phyloP scores from a whole-genome alignment of 2,329 filamentous ascomycete species.

The Trichoderma afroharzianum region DNA sequence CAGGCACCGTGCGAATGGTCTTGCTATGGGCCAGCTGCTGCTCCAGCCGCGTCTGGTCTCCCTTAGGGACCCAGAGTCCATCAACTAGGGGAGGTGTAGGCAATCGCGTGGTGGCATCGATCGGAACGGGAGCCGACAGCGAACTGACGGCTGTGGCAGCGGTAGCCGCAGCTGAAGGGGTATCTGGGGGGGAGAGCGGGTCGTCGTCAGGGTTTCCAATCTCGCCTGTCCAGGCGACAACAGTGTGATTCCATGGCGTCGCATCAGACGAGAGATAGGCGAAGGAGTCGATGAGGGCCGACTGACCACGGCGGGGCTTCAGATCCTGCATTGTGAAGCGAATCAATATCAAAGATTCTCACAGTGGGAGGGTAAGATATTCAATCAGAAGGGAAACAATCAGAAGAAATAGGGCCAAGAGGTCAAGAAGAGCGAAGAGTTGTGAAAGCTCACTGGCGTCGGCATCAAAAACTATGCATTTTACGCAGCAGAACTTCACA shows the following conservation, averaged over 20 bases:
- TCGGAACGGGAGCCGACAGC: slow-evolving; percentile 73
- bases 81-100: slow-evolving; percentile 60
- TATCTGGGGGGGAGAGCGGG: slow-evolving; percentile 42
- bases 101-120: slow-evolving; percentile 57
- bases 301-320: slow-evolving; percentile 76
- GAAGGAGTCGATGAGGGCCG: slow-evolving; percentile 88
- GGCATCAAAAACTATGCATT: not conserved
- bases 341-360: not conserved
- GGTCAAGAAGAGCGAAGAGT: not conserved
- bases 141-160: slow-evolving; percentile 61
- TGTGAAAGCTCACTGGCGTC: not conserved
- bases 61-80: slow-evolving; percentile 65
- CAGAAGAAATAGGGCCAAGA: not conserved
- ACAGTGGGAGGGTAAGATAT: not conserved
- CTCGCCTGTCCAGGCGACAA: slow-evolving; percentile 95
- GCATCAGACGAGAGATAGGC: slow-evolving; percentile 80
- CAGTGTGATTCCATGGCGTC: slow-evolving; percentile 83
- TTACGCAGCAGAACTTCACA: not conserved
- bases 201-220: slow-evolving; percentile 54
- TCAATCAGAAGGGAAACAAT: not conserved
- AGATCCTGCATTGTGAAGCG: slow-evolving; percentile 58
- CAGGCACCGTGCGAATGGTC: slow-evolving; percentile 75
- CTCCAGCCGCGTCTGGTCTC: slow-evolving; percentile 71
- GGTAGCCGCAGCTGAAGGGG: slow-evolving; percentile 43
- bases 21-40: slow-evolving; percentile 67